Conservation (phyloP, 2,329 filamentous ascomycete genomes). For the Fusarium annulatum region DNA sequence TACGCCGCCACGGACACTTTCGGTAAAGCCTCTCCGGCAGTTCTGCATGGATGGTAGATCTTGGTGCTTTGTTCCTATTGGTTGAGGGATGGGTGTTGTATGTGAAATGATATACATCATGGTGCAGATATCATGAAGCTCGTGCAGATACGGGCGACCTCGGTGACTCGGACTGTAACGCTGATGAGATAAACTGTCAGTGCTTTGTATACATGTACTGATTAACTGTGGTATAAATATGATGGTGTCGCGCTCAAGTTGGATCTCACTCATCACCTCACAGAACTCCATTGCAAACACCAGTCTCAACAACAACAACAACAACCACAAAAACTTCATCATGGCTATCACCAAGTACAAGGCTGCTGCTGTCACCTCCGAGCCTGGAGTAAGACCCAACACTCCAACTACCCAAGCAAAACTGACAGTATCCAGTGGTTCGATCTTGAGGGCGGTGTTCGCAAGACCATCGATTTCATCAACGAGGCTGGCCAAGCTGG, state of each 20-base stretch:
- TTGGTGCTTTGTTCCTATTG: background rate
- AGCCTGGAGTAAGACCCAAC: conserved; percentile 18
- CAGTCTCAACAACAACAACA: background rate
- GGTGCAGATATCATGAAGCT: conserved; percentile 14
- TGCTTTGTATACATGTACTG: background rate
- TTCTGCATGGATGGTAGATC: background rate
- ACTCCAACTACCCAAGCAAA: rapidly evolving
- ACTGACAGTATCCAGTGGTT: conserved; percentile 57
- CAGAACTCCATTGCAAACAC: background rate
- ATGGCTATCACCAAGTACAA: conserved; percentile 44
- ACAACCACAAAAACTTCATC: background rate
- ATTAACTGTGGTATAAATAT: conserved; percentile 4
- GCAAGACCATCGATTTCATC: conserved; percentile 69
- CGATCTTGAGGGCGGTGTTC: conserved; percentile 63
- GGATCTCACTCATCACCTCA: background rate
- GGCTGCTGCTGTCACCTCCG: conserved; percentile 40
- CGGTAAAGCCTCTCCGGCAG: background rate
- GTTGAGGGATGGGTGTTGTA: background rate
- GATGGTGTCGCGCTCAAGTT: background rate
- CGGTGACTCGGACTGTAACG: conserved; percentile 4
- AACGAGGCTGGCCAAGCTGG: conserved; percentile 63
- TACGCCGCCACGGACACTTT: background rate
- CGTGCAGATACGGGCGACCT: conserved; percentile 1
- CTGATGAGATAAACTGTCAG: background rate
- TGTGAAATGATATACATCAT: background rate